A percentile compares a stretch with the other conserved stretches of the same genome.
Evolutionary conservation across 495 filamentous ascomycete genomes (phyloP).

Genomic region (Neohortaea acidophila): DNA sequence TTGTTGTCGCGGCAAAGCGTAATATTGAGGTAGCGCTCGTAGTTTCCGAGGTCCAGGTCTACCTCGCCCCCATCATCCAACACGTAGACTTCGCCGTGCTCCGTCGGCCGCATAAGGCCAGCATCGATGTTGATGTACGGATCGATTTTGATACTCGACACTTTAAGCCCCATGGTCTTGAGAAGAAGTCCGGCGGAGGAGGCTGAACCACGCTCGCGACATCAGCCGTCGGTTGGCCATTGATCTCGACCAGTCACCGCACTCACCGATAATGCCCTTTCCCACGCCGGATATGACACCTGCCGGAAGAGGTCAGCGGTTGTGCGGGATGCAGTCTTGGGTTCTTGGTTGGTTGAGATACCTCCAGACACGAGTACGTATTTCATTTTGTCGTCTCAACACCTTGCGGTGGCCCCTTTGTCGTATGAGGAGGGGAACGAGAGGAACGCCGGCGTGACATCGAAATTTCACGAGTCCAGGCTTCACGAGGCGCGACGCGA

Average conservation of each 20-base stretch:
- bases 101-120: constrained; percentile 62
- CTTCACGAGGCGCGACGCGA: no score
- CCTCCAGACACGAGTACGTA: constrained; percentile 74
- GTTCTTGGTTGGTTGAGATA: constrained; percentile 16
- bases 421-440: constrained; percentile 3
- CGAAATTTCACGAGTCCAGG: no score
- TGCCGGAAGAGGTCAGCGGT: constrained; percentile 18
- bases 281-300: constrained; percentile 70
- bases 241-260: no score
- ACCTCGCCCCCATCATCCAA: constrained; percentile 64
- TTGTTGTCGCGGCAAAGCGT: constrained; percentile 68
- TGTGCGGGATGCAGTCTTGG: not conserved
- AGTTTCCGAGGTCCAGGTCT: constrained; percentile 92
- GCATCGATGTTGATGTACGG: constrained; percentile 80
- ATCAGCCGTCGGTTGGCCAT: not conserved
- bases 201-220: constrained; percentile 27
- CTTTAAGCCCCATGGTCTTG: constrained; percentile 66
- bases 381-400: constrained; percentile 44
- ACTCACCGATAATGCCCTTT: constrained; percentile 64
- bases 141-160: constrained; percentile 63
- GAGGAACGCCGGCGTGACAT: no score
- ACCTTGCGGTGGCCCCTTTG: constrained; percentile 5
- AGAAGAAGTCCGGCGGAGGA: constrained; percentile 63
- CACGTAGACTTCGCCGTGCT: constrained; percentile 67
- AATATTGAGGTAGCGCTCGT: constrained; percentile 67